These are phyloP conservation scores for Cladosporium sp. DNA, from an alignment of 2,329 filamentous ascomycete genomes.

Conservation along the genomic window DNA sequence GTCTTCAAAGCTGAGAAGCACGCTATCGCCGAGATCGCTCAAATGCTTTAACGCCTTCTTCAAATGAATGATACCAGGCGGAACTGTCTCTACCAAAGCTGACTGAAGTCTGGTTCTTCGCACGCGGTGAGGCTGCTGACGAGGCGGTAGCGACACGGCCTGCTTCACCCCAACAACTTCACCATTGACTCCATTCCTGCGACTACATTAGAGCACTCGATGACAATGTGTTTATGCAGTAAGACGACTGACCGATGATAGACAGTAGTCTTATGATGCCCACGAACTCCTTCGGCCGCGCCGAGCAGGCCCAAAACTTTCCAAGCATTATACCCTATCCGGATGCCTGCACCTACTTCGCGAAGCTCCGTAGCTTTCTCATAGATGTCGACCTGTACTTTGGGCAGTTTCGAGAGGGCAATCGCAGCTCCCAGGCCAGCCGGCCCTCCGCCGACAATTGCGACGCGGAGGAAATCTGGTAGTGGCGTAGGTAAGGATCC, in stretches of 20 bases:
- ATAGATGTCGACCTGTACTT: constrained; percentile 42
- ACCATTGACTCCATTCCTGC: constrained; percentile 18
- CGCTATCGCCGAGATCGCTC: constrained; percentile 32
- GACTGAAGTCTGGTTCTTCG: constrained; percentile 41
- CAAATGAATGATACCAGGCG: constrained; percentile 41
- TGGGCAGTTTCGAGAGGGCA: constrained; percentile 39
- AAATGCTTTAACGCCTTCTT: constrained; percentile 42
- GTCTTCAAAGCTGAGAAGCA: constrained; percentile 46
- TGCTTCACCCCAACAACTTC: constrained; percentile 14
- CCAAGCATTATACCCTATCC: constrained; percentile 46
- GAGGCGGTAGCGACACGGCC: constrained; percentile 15
- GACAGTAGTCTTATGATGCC: constrained; percentile 18
- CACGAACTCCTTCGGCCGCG: constrained; percentile 35
- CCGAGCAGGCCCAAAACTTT: constrained; percentile 45
- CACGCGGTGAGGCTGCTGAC: constrained; percentile 14
- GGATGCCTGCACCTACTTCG: constrained; percentile 48
- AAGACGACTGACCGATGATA: constrained; percentile 12
- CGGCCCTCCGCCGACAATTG: constrained; percentile 39
- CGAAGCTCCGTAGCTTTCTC: constrained; percentile 44
- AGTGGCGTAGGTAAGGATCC: not conserved
- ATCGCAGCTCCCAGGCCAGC: constrained; percentile 44
- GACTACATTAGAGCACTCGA: not conserved
- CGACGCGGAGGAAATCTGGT: constrained; percentile 17
- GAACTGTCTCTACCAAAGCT: constrained; percentile 46
- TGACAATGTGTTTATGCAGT: not conserved